Conservation (phyloP, 2,329 filamentous ascomycete species). For the Microdochium trichocladiopsis region DNA sequence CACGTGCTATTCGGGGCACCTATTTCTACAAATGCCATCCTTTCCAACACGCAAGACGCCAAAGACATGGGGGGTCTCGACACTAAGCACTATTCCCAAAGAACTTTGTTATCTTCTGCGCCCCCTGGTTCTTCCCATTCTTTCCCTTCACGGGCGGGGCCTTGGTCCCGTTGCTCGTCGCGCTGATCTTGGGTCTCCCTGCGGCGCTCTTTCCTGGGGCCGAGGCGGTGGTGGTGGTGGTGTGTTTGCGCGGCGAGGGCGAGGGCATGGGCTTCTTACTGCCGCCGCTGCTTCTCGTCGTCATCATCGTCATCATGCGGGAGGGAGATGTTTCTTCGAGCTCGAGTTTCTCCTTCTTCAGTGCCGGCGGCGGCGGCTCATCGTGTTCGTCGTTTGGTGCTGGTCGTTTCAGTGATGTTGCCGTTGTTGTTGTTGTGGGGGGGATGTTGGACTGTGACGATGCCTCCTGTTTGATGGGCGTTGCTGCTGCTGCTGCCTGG, state of each 20-base stretch:
- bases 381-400: not conserved
- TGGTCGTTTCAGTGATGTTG: not conserved
- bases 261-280: too few species aligned
- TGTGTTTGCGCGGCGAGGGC: not conserved
- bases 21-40: too few species aligned
- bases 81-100: slow-evolving; percentile 36
- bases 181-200: slow-evolving; percentile 26
- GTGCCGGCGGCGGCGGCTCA: not conserved
- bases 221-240: slow-evolving; percentile 5
- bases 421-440: not conserved
- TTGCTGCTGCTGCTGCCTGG: slow-evolving; percentile 1
- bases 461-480: not conserved
- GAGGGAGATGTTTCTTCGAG: slow-evolving; percentile 16
- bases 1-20: too few species aligned
- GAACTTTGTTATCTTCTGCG: slow-evolving; percentile 40
- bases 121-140: slow-evolving; percentile 18
- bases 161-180: slow-evolving; percentile 30
- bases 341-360: slow-evolving; percentile 3
- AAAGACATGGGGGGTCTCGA: too few species aligned
- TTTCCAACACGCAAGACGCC: too few species aligned
- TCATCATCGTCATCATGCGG: slow-evolving; percentile 9
- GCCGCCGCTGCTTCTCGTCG: not conserved
- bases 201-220: slow-evolving; percentile 12
- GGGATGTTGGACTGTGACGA: not conserved
- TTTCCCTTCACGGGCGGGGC: slow-evolving; percentile 23